Evolutionary conservation across 2,329 filamentous ascomycete genomes (phyloP), one percentile per base, ranked within the genome.

Genomic region (Arthrocladium fulminans): DNA sequence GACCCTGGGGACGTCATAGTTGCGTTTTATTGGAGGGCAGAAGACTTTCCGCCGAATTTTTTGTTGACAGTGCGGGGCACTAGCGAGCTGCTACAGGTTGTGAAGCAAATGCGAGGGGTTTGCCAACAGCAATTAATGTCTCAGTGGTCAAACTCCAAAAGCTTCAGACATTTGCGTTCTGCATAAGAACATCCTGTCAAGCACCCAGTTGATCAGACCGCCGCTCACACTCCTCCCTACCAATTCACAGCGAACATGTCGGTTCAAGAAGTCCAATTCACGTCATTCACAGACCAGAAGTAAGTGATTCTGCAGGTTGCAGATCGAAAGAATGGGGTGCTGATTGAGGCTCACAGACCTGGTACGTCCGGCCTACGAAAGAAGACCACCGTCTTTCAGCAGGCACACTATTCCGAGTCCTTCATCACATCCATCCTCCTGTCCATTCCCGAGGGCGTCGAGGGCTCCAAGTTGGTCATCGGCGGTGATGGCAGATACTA

Each of bases 381-480:
- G 74, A 97, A 94, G 81, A 92, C 97, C 73, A 88, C 87, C 64
- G 86, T 95, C 66, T 98, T 98, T 77, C 88, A 98, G 70, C 77
- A 96, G 71, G 76, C 83, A 52, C 80, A 98, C 73, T 98, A 98
- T 78, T 89, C 87, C 70, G 92, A 98, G 73, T 82, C 90, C 45
- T 98, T 98, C 68, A 80, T 98, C 59, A 78, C 90, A 57, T 90
- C 88, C 69, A 95, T 96, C 66, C 80, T 98, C 59, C 81, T 94
- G 54, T 95, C 92, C 45, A 98, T 98, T 61, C 92, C 92, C 25
- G 92, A 98, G 70, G 92, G 92, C 54, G 89, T 76, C 47, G 73
- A 96, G 63, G 89, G 81, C 60, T 79, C 88, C 39, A 90, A 87
- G 73, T 83, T 98, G 57, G 90, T 98, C 67, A 95, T 98, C 66